Percentiles rank a stretch among this genome's conserved stretches.
Evolutionary conservation across 768 basidiomycete species (phyloP).

Genomic region (Lepiota subincarnata): DNA sequence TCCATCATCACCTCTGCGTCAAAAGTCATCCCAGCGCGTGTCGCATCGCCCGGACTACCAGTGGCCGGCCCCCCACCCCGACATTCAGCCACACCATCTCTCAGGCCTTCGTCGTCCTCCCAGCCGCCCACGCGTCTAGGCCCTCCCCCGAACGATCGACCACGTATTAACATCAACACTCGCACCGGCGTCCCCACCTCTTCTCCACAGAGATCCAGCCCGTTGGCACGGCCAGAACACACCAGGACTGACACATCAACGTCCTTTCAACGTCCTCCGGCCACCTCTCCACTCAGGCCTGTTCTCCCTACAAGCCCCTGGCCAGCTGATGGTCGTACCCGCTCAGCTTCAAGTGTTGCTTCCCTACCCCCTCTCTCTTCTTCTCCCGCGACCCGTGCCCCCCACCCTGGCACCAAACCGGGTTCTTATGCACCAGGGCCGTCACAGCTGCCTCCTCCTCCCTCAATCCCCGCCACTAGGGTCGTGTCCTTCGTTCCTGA

Average conservation of each 20-base stretch:
- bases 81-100: constrained; percentile 13
- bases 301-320: neutral
- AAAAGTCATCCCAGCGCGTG: constrained; percentile 46
- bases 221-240: constrained; percentile 25
- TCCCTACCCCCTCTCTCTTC: neutral
- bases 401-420: neutral
- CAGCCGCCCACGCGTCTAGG: constrained; percentile 22
- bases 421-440: neutral
- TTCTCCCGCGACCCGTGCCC: neutral
- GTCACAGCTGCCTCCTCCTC: neutral
- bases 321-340: neutral
- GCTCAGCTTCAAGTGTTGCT: neutral
- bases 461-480: constrained; percentile 21
- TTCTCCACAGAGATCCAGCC: constrained; percentile 32
- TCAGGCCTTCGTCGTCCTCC: constrained; percentile 6
- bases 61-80: constrained; percentile 15
- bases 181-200: constrained; percentile 15
- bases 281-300: constrained; percentile 9
- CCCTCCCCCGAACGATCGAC: constrained; percentile 24
- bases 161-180: constrained; percentile 28
- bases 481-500: constrained; percentile 9
- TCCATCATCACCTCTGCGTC: constrained; percentile 37
- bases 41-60: constrained; percentile 20
- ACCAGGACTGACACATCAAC: constrained; percentile 15
- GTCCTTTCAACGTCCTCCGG: constrained; percentile 16